Evolutionary conservation across 2,329 filamentous ascomycete genomes (phyloP), one percentile per base, ranked within the genome.

Genomic region (Colletotrichum camelliae): DNA sequence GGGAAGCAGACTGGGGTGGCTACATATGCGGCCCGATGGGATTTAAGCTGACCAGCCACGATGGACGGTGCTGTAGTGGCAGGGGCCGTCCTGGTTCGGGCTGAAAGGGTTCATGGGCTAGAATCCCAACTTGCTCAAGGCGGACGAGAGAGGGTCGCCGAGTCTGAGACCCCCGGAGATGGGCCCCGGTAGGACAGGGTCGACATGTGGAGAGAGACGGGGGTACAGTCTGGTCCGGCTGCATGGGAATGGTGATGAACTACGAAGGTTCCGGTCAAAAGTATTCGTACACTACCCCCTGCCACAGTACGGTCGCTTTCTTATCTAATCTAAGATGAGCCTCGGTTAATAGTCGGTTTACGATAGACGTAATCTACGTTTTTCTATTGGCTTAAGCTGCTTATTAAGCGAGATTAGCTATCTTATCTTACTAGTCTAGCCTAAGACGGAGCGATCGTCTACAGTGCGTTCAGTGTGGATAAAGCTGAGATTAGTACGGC

Each of bases 81-180:
- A 66, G 55, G 61, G 39, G 27, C 61, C 9, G 33, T 39, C 35
- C 64, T 60, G 12, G 57, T 37, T 57, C 33, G 7, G 29, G 18
- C 16, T 64, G 21, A 29, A n/a, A 24, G 4, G 48, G 69, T 37
- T 58, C 57, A 65, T 64, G 69, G 69, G 39, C n/a, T 48, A 16
- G 33, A 67, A 35, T 65, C 62, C 37, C 29, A 52, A 64, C 72
- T 74, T 48, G 31, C 57, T 58, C 24, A 65, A 73, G 70, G 57
- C 73, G 69, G 64, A 52, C 39, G 43, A 62, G 58, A 60, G 58
- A 75, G 70, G 64, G 48, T 65, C 64, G 29, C 35, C 64, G 35
- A 33, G 64, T 65, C 65, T 65, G 70, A 73, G 58, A 60, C 57
- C 70, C 48, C 57, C 48, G 70, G 43, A 75, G 73, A 75, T 73